Evolutionary conservation across 106 monocot genomes (phyloP).

Genomic region (Posidonia australis): DNA sequence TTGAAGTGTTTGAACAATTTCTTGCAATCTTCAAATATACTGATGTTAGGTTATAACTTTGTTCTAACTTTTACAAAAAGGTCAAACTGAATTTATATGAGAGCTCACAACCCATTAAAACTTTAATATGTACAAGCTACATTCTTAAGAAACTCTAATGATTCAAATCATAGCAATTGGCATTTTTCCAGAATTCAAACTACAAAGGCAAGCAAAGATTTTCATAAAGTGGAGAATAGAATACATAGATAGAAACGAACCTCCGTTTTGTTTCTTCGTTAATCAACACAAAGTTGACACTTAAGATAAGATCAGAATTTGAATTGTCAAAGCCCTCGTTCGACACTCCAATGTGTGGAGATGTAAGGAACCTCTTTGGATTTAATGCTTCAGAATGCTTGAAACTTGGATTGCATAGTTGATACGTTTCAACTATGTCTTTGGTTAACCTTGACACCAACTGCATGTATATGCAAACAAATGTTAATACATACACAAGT

Average conservation of each 20-base stretch:
- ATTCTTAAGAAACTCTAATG: neutral
- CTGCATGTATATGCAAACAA: slow-evolving; percentile 31
- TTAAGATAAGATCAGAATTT: slow-evolving; percentile 84
- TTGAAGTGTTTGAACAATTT: neutral
- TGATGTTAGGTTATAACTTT: neutral
- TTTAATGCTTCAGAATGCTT: slow-evolving; percentile 65
- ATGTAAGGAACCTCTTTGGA: slow-evolving; percentile 72
- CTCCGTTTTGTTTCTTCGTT: slow-evolving; percentile 52
- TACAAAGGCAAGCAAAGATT: neutral
- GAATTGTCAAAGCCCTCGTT: slow-evolving; percentile 88
- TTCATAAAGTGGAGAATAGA: neutral
- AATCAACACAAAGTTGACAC: slow-evolving; percentile 59
- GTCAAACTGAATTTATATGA: no score
- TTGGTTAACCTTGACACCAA: slow-evolving; percentile 59
- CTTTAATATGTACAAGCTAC: neutral
- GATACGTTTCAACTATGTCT: slow-evolving; percentile 61
- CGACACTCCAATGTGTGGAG: slow-evolving; percentile 59
- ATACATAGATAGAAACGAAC: slow-evolving; percentile 23
- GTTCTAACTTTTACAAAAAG: neutral
- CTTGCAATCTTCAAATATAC: neutral
- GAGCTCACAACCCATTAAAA: neutral
- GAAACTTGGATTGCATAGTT: slow-evolving; percentile 69
- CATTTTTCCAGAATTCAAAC: neutral
- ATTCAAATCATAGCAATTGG: neutral
- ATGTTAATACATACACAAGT: no score